Conservation (phyloP, 768 basidiomycete species). For the Pholiota microspora region DNA sequence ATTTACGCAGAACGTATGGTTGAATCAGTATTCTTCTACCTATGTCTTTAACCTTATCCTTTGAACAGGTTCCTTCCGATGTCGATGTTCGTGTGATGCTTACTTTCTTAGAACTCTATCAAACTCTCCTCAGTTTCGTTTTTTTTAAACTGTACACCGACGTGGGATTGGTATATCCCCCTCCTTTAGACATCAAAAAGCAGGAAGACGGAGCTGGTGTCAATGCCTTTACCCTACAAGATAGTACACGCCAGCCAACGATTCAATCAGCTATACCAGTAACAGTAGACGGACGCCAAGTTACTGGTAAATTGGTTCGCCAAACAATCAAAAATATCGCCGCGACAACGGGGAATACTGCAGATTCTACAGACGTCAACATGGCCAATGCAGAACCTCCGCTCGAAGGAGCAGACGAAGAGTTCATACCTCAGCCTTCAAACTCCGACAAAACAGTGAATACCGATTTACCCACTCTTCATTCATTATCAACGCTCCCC, state of each 20-base stretch:
- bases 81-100: conserved; percentile 98
- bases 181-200: conserved; percentile 77
- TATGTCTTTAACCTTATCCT: conserved; percentile 4
- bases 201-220: conserved; percentile 87
- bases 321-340: conserved; percentile 59
- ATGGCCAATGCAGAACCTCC: conserved; percentile 33
- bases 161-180: conserved; percentile 90
- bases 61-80: conserved; percentile 78
- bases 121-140: conserved; percentile 92
- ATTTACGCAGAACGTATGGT: conserved; percentile 90
- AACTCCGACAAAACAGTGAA: conserved; percentile 36
- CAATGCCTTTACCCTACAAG: conserved; percentile 80
- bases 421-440: conserved; percentile 65
- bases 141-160: conserved; percentile 99
- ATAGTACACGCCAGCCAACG: conserved; percentile 33
- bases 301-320: conserved; percentile 53
- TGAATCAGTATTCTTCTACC: not conserved
- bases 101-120: conserved; percentile 97
- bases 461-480: conserved; percentile 65
- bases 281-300: conserved; percentile 38
- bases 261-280: conserved; percentile 49
- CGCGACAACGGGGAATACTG: conserved; percentile 19
- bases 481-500: conserved; percentile 59
- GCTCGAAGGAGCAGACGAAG: conserved; percentile 49
- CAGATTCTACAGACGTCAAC: conserved; percentile 34